Percentiles rank a stretch among this genome's conserved stretches.
Conservation (phyloP, 768 basidiomycete genomes). For the Nidularia pulvinata region DNA sequence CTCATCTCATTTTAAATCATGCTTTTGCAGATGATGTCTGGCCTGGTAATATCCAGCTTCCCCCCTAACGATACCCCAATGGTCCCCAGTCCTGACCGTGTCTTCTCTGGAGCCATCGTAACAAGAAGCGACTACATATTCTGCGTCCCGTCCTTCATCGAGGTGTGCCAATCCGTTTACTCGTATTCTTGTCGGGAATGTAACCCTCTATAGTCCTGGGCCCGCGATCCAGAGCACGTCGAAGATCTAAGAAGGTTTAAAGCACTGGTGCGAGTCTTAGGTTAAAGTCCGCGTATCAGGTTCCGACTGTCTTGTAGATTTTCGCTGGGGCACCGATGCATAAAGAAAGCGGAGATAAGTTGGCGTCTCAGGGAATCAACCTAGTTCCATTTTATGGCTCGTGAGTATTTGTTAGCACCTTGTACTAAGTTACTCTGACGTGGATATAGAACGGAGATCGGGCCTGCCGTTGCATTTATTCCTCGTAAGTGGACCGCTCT, state of each 20-base stretch:
- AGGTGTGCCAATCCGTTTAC: slow-evolving; percentile 4
- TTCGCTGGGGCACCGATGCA: slow-evolving; percentile 14
- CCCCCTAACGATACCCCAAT: slow-evolving; percentile 9
- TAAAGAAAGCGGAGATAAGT: slow-evolving; percentile 11
- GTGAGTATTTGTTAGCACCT: slow-evolving; percentile 5
- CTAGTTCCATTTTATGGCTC: slow-evolving; percentile 14
- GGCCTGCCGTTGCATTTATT: slow-evolving; percentile 3
- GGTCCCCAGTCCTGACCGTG: slow-evolving; percentile 15
- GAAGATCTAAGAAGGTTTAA: slow-evolving; percentile 5
- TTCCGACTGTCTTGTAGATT: slow-evolving; percentile 1
- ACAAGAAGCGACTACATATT: slow-evolving; percentile 14
- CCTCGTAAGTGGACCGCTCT: slow-evolving; percentile 2
- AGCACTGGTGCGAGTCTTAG: slow-evolving; percentile 7
- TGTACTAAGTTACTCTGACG: not conserved
- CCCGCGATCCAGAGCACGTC: slow-evolving; percentile 4
- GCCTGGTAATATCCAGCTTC: slow-evolving; percentile 2
- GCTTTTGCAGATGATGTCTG: slow-evolving; percentile 7
- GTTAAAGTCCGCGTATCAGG: not conserved
- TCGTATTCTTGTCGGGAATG: no score
- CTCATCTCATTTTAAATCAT: not conserved
- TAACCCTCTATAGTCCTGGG: slow-evolving; percentile 5
- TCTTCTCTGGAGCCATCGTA: slow-evolving; percentile 11
- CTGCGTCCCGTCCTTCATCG: slow-evolving; percentile 17
- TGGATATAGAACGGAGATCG: slow-evolving; percentile 10
- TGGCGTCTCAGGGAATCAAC: slow-evolving; percentile 8